These are phyloP conservation scores for Trichoderma koningii DNA, from an alignment of 2,329 filamentous ascomycete species.

Conservation along the genomic window DNA sequence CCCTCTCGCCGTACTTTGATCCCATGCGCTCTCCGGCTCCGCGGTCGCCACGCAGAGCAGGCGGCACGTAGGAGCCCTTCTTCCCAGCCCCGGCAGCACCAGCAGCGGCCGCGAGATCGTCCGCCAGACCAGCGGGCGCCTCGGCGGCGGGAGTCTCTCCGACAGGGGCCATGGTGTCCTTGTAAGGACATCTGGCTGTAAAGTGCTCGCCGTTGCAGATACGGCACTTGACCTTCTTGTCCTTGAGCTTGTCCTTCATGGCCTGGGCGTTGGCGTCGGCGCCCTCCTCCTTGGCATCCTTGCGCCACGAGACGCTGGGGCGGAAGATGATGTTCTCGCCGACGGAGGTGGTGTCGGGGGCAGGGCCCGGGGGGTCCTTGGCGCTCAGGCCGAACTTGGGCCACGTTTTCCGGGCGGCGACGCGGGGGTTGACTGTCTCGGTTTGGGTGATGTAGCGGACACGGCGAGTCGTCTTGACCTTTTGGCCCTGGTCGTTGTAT, in stretches of 20 bases:
- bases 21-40: slow-evolving; percentile 77
- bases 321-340: slow-evolving; percentile 99
- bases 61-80: slow-evolving; percentile 88
- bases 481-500: slow-evolving; percentile 90
- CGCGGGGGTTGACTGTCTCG: slow-evolving; percentile 92
- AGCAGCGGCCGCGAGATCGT: slow-evolving; percentile 47
- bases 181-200: slow-evolving; percentile 98
- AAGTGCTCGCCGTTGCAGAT: slow-evolving; percentile 99
- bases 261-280: slow-evolving; percentile 71
- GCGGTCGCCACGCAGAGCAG: slow-evolving; percentile 77
- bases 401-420: slow-evolving; percentile 93
- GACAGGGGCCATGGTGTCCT: slow-evolving; percentile 96
- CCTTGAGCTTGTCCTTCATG: slow-evolving; percentile 84
- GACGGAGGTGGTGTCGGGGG: slow-evolving; percentile 85
- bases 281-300: slow-evolving; percentile 79
- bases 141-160: slow-evolving; percentile 60
- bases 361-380: slow-evolving; percentile 80
- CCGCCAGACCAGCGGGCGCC: slow-evolving; percentile 56
- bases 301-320: slow-evolving; percentile 90
- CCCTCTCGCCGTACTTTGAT: slow-evolving; percentile 88
- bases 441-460: slow-evolving; percentile 90
- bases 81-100: slow-evolving; percentile 61
- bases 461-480: slow-evolving; percentile 95
- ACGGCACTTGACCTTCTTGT: slow-evolving; percentile 99
- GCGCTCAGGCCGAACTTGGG: slow-evolving; percentile 88